A percentile compares a stretch with the other conserved stretches of the same genome.
Conservation (phyloP, 2,329 filamentous ascomycete genomes). For the Trichoderma hamatum region DNA sequence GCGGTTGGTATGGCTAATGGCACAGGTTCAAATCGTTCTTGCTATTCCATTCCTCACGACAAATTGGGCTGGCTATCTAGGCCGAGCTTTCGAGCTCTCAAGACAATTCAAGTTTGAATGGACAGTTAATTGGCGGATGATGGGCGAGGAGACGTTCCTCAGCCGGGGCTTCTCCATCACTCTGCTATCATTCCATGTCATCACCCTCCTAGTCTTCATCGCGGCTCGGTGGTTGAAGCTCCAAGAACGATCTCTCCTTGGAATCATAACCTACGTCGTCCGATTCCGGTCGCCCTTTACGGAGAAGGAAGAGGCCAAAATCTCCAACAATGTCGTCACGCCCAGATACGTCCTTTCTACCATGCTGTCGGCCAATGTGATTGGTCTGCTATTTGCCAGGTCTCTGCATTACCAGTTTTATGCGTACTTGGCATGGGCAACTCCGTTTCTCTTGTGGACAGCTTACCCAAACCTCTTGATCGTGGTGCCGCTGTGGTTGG, state of each 20-base stretch:
- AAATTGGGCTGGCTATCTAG: slow-evolving; percentile 72
- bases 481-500: slow-evolving; percentile 70
- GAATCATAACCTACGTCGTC: slow-evolving; percentile 54
- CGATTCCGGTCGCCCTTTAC: slow-evolving; percentile 50
- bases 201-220: slow-evolving; percentile 68
- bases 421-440: slow-evolving; percentile 86
- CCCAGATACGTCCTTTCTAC: slow-evolving; percentile 75
- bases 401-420: slow-evolving; percentile 97
- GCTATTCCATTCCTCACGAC: slow-evolving; percentile 68
- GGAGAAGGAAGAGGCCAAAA: slow-evolving; percentile 56
- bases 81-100: slow-evolving; percentile 86
- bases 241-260: slow-evolving; percentile 58
- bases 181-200: slow-evolving; percentile 67
- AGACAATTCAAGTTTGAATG: slow-evolving; percentile 93
- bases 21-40: slow-evolving; percentile 73
- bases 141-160: slow-evolving; percentile 82
- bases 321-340: slow-evolving; percentile 60
- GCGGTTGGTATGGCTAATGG: slow-evolving; percentile 70
- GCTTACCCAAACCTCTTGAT: slow-evolving; percentile 68
- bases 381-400: slow-evolving; percentile 83
- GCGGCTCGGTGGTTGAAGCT: slow-evolving; percentile 73
- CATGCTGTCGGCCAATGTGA: slow-evolving; percentile 73
- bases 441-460: slow-evolving; percentile 84
- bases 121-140: slow-evolving; percentile 98
- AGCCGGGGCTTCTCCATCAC: slow-evolving; percentile 66